Evolutionary conservation across 192 early-diverging fungal genomes (phyloP).

Genomic region (Diversispora epigaea): DNA sequence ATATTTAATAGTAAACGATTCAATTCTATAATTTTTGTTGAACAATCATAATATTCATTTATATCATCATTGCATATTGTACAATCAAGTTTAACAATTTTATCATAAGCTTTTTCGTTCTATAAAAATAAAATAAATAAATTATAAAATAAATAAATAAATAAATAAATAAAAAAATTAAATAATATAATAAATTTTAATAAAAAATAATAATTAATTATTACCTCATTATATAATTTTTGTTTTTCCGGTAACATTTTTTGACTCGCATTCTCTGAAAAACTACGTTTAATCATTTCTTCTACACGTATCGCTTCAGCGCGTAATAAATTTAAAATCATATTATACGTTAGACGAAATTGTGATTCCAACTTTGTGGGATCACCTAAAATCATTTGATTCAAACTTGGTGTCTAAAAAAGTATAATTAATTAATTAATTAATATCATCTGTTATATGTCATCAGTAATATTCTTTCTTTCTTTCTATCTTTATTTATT

Average conservation of each 20-base stretch:
- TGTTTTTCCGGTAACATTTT: slow-evolving; percentile 83
- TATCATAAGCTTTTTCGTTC: slow-evolving; percentile 61
- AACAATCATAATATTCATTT: slow-evolving; percentile 67
- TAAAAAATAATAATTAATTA: background rate
- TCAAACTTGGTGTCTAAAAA: slow-evolving; percentile 50
- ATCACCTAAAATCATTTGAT: slow-evolving; percentile 81
- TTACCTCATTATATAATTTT: slow-evolving; percentile 63
- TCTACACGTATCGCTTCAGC: slow-evolving; percentile 94
- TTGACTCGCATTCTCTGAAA: slow-evolving; percentile 90
- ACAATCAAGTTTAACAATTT: slow-evolving; percentile 68
- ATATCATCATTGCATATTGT: slow-evolving; percentile 80
- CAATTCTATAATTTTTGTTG: slow-evolving; percentile 51
- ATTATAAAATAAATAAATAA: background rate
- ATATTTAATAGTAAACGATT: slow-evolving; percentile 57
- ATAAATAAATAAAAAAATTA: background rate
- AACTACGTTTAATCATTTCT: slow-evolving; percentile 97
- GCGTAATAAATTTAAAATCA: slow-evolving; percentile 95
- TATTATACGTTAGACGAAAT: slow-evolving; percentile 96
- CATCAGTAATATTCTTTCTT: background rate
- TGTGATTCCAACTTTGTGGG: slow-evolving; percentile 92
- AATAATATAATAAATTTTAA: background rate
- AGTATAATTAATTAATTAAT: background rate
- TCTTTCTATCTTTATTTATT: background rate
- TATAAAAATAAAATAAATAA: slow-evolving; percentile 24
- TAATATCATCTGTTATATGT: background rate